Percentiles rank a stretch among this genome's conserved stretches.
Conservation (phyloP, 495 filamentous ascomycete genomes). For the Trichoderma asperelloides region DNA sequence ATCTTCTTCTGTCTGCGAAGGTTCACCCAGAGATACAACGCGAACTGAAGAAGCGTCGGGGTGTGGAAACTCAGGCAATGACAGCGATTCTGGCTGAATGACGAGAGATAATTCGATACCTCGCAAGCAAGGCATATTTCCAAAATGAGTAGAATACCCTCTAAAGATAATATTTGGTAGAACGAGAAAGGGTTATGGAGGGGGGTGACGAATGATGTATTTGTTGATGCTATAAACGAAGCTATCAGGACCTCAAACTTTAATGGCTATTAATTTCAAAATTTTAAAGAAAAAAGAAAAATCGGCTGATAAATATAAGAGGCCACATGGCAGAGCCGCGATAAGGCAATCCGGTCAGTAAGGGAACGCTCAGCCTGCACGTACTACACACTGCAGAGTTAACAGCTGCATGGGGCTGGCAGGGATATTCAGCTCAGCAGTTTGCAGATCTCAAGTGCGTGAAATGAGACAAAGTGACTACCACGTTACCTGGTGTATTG, state of each 20-base stretch:
- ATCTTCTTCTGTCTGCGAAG: neutral
- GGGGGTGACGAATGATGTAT: neutral
- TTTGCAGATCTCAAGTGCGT: no score
- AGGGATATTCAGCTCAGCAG: neutral
- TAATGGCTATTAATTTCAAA: neutral
- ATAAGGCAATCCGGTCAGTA: neutral
- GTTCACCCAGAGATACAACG: constrained; percentile 13
- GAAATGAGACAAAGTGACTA: no score
- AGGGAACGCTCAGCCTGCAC: neutral
- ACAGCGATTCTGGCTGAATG: constrained; percentile 21
- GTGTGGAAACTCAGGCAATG: constrained; percentile 40
- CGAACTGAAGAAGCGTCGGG: constrained; percentile 37
- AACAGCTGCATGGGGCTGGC: neutral
- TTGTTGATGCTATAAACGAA: neutral
- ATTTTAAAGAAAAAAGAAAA: no score
- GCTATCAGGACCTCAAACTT: neutral
- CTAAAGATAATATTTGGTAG: no score
- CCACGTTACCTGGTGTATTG: no score
- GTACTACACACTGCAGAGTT: neutral
- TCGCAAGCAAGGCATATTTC: constrained; percentile 38
- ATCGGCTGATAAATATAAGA: neutral
- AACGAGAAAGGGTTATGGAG: neutral
- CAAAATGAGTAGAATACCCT: no score
- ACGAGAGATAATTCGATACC: constrained; percentile 36
- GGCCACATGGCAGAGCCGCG: neutral